Conservation (phyloP, 2,329 filamentous ascomycete species). For the Calonectria pseudoturangicola region DNA sequence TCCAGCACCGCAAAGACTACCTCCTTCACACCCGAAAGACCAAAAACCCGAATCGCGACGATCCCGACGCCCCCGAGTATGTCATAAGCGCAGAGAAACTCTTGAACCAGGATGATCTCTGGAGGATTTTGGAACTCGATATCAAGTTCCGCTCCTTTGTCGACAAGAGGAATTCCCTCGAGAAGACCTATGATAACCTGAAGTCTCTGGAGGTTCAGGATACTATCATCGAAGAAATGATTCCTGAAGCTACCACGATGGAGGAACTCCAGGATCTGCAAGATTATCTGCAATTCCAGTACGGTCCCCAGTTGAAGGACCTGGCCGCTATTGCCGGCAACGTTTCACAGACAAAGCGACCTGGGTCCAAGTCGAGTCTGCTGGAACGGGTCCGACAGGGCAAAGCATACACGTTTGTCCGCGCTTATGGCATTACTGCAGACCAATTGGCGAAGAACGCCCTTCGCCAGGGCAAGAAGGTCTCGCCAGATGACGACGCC, state of each 20-base stretch:
- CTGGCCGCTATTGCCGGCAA: slow-evolving; percentile 79
- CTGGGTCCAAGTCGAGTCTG: slow-evolving; percentile 86
- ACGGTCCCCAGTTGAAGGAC: slow-evolving; percentile 88
- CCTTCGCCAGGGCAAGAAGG: slow-evolving; percentile 84
- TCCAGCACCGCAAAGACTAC: slow-evolving; percentile 98
- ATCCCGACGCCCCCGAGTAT: slow-evolving; percentile 83
- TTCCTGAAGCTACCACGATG: slow-evolving; percentile 87
- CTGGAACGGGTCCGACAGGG: slow-evolving; percentile 90
- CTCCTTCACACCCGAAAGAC: slow-evolving; percentile 90
- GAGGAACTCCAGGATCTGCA: slow-evolving; percentile 98
- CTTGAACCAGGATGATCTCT: slow-evolving; percentile 92
- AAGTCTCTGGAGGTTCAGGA: slow-evolving; percentile 81
- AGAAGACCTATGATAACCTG: slow-evolving; percentile 85
- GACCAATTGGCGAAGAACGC: slow-evolving; percentile 93
- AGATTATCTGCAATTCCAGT: slow-evolving; percentile 97
- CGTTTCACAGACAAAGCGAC: slow-evolving; percentile 82
- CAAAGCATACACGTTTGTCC: slow-evolving; percentile 87
- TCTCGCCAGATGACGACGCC: slow-evolving; percentile 88
- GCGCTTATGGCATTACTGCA: slow-evolving; percentile 91
- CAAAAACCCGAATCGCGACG: slow-evolving; percentile 75
- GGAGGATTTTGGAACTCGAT: slow-evolving; percentile 95
- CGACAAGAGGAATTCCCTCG: slow-evolving; percentile 91
- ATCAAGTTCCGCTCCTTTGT: slow-evolving; percentile 95
- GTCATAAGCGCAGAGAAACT: slow-evolving; percentile 89
- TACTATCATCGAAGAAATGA: slow-evolving; percentile 85